Base-by-base conservation (phyloP, 1,139 yeast species). In the Geotrichum fermentans region DNA sequence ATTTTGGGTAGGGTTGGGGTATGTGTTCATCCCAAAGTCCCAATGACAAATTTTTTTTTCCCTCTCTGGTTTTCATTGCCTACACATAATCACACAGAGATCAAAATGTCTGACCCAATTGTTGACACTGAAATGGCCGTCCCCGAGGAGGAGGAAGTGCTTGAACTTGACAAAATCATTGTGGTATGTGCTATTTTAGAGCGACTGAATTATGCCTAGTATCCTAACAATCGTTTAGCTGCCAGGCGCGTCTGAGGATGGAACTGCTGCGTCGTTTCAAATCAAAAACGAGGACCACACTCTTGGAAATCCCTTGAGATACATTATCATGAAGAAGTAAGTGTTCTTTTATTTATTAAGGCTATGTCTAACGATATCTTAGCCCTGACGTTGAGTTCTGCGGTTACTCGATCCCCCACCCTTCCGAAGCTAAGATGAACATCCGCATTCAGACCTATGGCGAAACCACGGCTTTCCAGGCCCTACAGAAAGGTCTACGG, bases 341-440 rank as follows among this genome's bases (percentile, higher is more conserved):
- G 69, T 58, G 10, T 32, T 35, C n/a, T n/a, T n/a, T n/a, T n/a
- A n/a, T n/a, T n/a, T n/a, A n/a, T n/a, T n/a, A n/a, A n/a, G n/a
- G n/a, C n/a, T n/a, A n/a, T n/a, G n/a, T n/a, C n/a, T n/a, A n/a
- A n/a, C n/a, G n/a, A 13, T 16, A 43, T 3, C 11, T 17, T 42
- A 67, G 72, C 70, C 96, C 97, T 35, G 95, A 89, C 58, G 97
- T 92, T 30, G 98, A 92, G 64, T 92, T 94, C 67, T 92, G 97
- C 64, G 98, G 98, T 52, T 92, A 92, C 71, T 87, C 97, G 44
- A 94, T 92, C 56, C 98, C 98, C n/a, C 98, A 92, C 69, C 98
- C 98, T 26, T 87, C 96, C 32, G 98, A 94, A 69, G 78, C 88
- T 54, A 84, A 86, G 60, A 72, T 92, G 70, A 89, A 94, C 70